Evolutionary conservation across 768 basidiomycete species (phyloP).

Genomic region (Termitomyces sp.): DNA sequence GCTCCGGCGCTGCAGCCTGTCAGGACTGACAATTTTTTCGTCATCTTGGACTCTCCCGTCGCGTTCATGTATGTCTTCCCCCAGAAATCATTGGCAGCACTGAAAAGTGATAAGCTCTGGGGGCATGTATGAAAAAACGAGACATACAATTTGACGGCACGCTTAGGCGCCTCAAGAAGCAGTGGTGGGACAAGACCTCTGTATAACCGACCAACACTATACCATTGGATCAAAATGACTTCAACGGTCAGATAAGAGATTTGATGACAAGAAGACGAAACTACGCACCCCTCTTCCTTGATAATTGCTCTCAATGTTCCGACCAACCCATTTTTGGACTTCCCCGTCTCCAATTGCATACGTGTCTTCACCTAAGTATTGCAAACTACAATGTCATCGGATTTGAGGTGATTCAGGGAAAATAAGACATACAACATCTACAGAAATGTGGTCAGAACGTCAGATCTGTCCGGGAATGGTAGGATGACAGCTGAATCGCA

Average conservation of each 20-base stretch:
- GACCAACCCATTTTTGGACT: conserved; percentile 67
- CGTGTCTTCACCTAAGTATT: conserved; percentile 85
- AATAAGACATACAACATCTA: conserved; percentile 74
- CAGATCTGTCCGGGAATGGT: not conserved
- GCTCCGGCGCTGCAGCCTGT: conserved; percentile 96
- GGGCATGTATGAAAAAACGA: not conserved
- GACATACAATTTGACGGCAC: conserved; percentile 90
- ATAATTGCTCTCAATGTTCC: conserved; percentile 82
- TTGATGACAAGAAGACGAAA: not conserved
- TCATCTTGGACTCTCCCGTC: conserved; percentile 79
- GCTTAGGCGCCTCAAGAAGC: conserved; percentile 94
- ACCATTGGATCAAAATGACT: not conserved
- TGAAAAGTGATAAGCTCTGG: conserved; percentile 17
- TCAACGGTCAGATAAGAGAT: conserved; percentile 13
- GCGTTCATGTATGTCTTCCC: conserved; percentile 67
- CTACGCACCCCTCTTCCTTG: conserved; percentile 79
- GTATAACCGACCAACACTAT: conserved; percentile 78
- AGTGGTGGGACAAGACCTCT: conserved; percentile 95
- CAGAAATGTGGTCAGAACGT: conserved; percentile 7
- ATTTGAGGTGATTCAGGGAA: conserved; percentile 6
- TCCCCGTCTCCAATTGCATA: conserved; percentile 93
- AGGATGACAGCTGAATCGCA: conserved; percentile 28
- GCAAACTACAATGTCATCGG: conserved; percentile 4
- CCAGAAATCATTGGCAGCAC: conserved; percentile 94
- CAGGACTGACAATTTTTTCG: conserved; percentile 75